Base-by-base conservation (phyloP, 2,329 filamentous ascomycete species). In the Sporothrix protearum region DNA sequence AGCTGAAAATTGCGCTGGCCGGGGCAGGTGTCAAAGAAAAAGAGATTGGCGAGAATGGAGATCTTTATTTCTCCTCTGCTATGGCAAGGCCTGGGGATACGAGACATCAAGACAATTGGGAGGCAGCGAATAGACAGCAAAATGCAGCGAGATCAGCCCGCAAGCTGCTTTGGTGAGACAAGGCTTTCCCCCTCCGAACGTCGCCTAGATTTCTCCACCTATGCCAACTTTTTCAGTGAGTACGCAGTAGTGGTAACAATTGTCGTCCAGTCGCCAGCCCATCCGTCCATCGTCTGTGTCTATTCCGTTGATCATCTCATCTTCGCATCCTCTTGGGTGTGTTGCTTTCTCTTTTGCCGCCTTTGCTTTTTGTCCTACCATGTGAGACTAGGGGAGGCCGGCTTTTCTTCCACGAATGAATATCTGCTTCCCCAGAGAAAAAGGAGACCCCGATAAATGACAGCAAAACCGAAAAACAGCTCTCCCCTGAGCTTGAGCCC, bases 211-310 rank as follows among this genome's bases (percentile, higher is more conserved):
- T 33, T 22, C 28, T 68, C 49, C 66, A 53, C 47, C 49, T 55
- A 28, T 57, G 49, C 49, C 66, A 57, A 68, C 49, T 68, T 57
- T 68, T 68, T 30, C 49, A 28, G 22, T 16, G 22, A 14, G 19
- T 22, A n/a, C 14, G 12, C 49, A 3, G 9, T 25, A 55, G 14
- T 10, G 8, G 63, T 47, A 49, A 16, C 63, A 30, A 49, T 64
- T 25, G 36, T 25, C 36, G 59, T 30, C 16, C 3, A 16, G 42
- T 30, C 33, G 42, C 33, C 63, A 66, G n/a, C 63, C 10, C 42
- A 30, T 33, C 5, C 63, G 39, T 49, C 63, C 63, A 66, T 49
- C 63, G 42, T n/a, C 22, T 47, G 16, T 63, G 57, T 63, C 57
- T 42, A 25, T 63, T n/a, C 36, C 39, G 61, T 64, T 47, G 39